These are phyloP conservation scores for Paecilomyces fulvus DNA, from an alignment of 2,329 filamentous ascomycete species.

Conservation along the genomic window DNA sequence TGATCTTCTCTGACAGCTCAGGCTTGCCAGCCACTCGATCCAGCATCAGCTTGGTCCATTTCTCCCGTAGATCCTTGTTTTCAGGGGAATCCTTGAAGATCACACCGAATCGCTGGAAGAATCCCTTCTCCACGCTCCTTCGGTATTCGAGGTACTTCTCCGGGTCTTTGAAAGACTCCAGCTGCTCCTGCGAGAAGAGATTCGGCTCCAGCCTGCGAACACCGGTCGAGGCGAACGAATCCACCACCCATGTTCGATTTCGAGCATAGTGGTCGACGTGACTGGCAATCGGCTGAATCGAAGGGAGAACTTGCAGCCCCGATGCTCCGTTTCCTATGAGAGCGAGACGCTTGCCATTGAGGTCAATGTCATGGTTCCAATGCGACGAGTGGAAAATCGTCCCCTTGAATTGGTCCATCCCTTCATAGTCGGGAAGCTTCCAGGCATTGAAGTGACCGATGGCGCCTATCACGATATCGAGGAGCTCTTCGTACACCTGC, in stretches of 20 bases:
- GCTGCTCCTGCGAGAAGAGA: slow-evolving; percentile 45
- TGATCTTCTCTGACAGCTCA: slow-evolving; percentile 46
- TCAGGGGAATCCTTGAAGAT: slow-evolving; percentile 48
- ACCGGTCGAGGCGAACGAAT: slow-evolving; percentile 50
- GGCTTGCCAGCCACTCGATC: slow-evolving; percentile 47
- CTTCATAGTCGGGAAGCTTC: slow-evolving; percentile 54
- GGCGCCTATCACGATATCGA: slow-evolving; percentile 56
- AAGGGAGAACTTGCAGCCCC: slow-evolving; percentile 46
- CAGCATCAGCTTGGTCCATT: slow-evolving; percentile 47
- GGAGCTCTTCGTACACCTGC: slow-evolving; percentile 37
- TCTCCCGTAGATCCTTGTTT: slow-evolving; percentile 41
- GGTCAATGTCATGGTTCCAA: slow-evolving; percentile 48
- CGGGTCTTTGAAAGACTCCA: slow-evolving; percentile 52
- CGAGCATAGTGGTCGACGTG: slow-evolving; percentile 58
- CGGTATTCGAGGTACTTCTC: slow-evolving; percentile 53
- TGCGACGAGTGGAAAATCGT: slow-evolving; percentile 52
- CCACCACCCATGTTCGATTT: slow-evolving; percentile 59
- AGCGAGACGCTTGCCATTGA: slow-evolving; percentile 43
- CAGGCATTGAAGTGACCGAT: slow-evolving; percentile 60
- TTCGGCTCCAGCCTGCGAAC: slow-evolving; percentile 49
- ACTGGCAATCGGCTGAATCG: slow-evolving; percentile 28
- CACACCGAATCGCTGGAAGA: slow-evolving; percentile 50
- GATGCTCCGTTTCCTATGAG: slow-evolving; percentile 58
- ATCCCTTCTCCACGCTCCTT: slow-evolving; percentile 51
- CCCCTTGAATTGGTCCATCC: slow-evolving; percentile 48